Base-by-base conservation (phyloP, 23 red algal species). In the Gracilaria caudata region DNA sequence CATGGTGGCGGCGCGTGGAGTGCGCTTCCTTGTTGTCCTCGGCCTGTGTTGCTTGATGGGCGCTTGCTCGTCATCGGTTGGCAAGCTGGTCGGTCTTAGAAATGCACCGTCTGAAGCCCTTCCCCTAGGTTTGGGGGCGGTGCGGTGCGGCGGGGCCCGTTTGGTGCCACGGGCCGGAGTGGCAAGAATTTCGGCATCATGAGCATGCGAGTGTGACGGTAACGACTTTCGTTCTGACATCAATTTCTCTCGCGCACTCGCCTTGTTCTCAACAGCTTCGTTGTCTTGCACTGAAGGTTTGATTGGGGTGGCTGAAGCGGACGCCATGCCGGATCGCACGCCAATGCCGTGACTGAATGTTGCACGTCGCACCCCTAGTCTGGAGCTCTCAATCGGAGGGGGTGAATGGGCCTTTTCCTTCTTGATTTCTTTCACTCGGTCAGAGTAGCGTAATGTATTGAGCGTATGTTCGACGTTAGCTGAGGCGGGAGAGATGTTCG, bases 381-480 rank as follows among this genome's bases (percentile, higher is more conserved):
- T 73, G 11, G 65, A 73, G 14, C 59, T 33, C 24, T 66, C 79
- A 0, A 6, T 12, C 24, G 35, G 43, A 1, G 82, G 64, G n/a
- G 46, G 43, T 32, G 65, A 34, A 28, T 49, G 37, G 10, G 29
- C 51, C 34, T 54, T 24, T 17, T 89, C 72, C 72, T 63, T 89
- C 45, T 91, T 91, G 39, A 91, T 91, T 51, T 81, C 87, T 26
- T 82, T 81, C 53, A 93, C 90, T 23, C 90, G 80, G 72, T 93
- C 80, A 20, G 97, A 94, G 83, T 95, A 99, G 30, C 91, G 90
- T 21, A 99, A 47, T 3, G 97, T 99, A 46, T 93, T 93, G 1
- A 93, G 72, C 23, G 93, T 93, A 59, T 99, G 90, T 56, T 94
- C 97, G 20, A 99, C 84, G 23, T 95, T 93, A n/a, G 66, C 66